Conservation (phyloP, 148 eudicot genomes). For the Fallopia convolvulus region DNA sequence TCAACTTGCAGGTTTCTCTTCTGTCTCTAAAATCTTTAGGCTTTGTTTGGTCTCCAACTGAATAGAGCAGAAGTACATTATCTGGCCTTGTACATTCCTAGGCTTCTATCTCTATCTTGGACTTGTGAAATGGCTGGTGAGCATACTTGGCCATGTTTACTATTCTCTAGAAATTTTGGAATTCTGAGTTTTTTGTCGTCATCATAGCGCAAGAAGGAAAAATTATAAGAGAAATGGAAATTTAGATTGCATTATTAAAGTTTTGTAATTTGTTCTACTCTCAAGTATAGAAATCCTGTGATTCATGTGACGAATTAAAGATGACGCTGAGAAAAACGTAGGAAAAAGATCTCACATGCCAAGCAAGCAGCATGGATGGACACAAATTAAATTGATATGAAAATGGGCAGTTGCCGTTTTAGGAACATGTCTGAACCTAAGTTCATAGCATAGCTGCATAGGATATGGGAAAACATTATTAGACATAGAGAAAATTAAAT, state of each 20-base stretch:
- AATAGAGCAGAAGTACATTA: background rate
- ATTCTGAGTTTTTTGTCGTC: background rate
- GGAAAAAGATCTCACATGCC: background rate
- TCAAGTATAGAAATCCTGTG: background rate
- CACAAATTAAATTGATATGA: background rate
- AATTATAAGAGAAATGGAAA: background rate
- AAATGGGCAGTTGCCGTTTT: background rate
- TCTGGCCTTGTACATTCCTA: background rate
- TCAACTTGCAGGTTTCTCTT: background rate
- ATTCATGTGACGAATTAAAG: background rate
- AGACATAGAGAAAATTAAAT: background rate
- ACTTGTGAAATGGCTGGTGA: background rate
- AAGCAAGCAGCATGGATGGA: background rate
- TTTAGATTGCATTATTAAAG: background rate
- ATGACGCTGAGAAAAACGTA: background rate
- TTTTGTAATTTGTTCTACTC: background rate
- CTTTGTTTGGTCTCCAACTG: background rate
- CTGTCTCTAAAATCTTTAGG: background rate
- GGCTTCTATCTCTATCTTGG: background rate
- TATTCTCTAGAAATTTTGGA: background rate
- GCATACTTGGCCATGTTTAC: background rate
- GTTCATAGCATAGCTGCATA: background rate
- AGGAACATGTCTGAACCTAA: background rate
- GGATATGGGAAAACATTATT: background rate
- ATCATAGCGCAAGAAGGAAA: background rate